phyloP scores from a whole-genome alignment of 176 grass and related monocot genomes.

The Puccinellia tenuiflora region DNA sequence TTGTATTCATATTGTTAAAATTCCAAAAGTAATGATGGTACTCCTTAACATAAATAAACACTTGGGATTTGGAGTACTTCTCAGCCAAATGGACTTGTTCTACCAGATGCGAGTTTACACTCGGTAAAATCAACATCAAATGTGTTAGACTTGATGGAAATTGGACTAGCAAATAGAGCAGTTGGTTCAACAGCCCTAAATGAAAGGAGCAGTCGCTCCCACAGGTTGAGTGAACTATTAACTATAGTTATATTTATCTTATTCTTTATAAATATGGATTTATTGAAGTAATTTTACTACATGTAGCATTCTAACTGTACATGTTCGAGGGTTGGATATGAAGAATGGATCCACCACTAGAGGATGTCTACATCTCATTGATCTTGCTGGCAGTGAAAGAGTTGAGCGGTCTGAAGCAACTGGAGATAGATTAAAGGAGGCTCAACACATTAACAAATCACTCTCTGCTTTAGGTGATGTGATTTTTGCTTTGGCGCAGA shows the following conservation, averaged over 20 bases:
- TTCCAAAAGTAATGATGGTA: neutral
- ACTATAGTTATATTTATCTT: neutral
- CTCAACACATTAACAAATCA: slow-evolving; percentile 95
- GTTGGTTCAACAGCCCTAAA: slow-evolving; percentile 90
- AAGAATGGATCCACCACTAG: slow-evolving; percentile 83
- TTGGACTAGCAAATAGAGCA: slow-evolving; percentile 80
- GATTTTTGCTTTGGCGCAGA: slow-evolving; percentile 86
- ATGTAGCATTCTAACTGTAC: slow-evolving; percentile 86
- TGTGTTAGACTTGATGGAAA: slow-evolving; percentile 91
- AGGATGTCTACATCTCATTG: slow-evolving; percentile 90
- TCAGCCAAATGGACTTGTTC: slow-evolving; percentile 81
- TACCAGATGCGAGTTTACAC: slow-evolving; percentile 85
- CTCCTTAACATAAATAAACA: slow-evolving; percentile 45
- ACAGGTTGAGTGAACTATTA: slow-evolving; percentile 50
- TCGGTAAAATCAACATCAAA: slow-evolving; percentile 82
- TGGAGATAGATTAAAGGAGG: slow-evolving; percentile 88
- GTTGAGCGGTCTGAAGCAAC: slow-evolving; percentile 84
- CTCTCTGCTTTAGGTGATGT: slow-evolving; percentile 91
- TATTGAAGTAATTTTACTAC: slow-evolving; percentile 3
- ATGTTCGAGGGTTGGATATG: slow-evolving; percentile 80
- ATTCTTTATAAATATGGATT: neutral
- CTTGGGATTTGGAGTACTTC: slow-evolving; percentile 90
- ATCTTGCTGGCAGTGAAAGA: slow-evolving; percentile 94
- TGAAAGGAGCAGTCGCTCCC: slow-evolving; percentile 93
- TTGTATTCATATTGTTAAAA: neutral